Percentiles rank a stretch among this genome's conserved stretches.
Evolutionary conservation across 192 early-diverging fungal species (phyloP).

Genomic region (Coemansia sp.): DNA sequence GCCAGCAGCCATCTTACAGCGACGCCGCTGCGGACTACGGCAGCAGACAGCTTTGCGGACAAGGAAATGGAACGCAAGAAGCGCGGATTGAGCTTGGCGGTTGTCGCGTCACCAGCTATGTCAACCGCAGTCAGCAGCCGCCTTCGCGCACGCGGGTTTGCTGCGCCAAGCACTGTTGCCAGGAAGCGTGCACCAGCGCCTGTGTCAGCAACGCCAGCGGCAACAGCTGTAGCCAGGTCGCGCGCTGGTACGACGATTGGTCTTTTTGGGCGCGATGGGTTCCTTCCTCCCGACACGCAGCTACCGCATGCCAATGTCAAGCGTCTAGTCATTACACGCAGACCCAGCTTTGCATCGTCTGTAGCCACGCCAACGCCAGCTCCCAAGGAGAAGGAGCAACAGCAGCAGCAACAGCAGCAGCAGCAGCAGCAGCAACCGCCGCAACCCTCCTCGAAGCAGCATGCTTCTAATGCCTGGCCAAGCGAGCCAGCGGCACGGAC

Average conservation of each 20-base stretch:
- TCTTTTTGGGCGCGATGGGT: constrained; percentile 55
- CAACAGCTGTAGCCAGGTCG: not conserved
- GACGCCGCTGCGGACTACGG: constrained; percentile 34
- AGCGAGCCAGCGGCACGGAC: not conserved
- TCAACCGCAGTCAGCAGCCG: constrained; percentile 57
- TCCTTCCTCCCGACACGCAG: constrained; percentile 69
- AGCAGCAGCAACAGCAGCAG: not conserved
- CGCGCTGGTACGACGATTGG: not conserved
- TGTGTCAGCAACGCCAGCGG: constrained; percentile 14
- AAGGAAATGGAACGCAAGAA: constrained; percentile 62
- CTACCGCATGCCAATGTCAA: constrained; percentile 73
- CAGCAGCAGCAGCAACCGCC: not conserved
- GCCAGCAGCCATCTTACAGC: constrained; percentile 46
- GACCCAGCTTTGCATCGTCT: constrained; percentile 26
- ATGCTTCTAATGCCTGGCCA: constrained; percentile 16
- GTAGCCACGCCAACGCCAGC: not conserved
- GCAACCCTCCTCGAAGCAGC: constrained; percentile 17
- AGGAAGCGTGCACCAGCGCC: constrained; percentile 27
- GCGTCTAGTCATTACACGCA: constrained; percentile 66
- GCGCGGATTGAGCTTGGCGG: constrained; percentile 68
- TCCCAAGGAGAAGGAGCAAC: constrained; percentile 1
- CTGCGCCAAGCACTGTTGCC: constrained; percentile 35
- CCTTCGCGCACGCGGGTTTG: constrained; percentile 78
- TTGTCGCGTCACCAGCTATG: constrained; percentile 74
- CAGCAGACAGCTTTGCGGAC: constrained; percentile 30